Base-by-base conservation (phyloP, 148 eudicot species). In the Beta vulgaris region DNA sequence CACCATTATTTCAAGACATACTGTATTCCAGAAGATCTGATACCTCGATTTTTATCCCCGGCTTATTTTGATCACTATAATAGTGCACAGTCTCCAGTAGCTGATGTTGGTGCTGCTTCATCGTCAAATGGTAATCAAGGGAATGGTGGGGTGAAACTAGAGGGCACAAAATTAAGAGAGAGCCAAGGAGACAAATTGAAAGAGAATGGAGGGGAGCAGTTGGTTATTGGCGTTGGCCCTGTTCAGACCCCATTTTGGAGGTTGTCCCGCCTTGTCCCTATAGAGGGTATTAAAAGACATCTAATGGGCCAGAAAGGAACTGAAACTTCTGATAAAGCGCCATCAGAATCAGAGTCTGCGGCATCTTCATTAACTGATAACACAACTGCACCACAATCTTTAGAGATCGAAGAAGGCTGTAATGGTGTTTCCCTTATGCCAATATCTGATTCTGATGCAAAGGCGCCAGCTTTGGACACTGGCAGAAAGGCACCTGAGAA, bases 21-120 rank as follows among this genome's bases (percentile, higher is more conserved):
- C 81, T 92, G 99, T 82, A 95, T 95, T 69, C 99, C 99, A 18
- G 99, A 95, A 87, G 99, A 95, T 82, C 76, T 95, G 68, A 90
- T 95, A 58, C 99, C 99, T 43, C 96, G 99, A 44, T 84, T 95
- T 73, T 68, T 95, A 28, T 95, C 99, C 66, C 99, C 99, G 40
- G 99, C 99, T 67, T 95, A 95, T 81, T 95, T 95, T 84, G 97
- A 95, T 88, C 99, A 95, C 69, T 95, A 95, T 75, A 95, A 95
- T 75, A 92, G 87, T 87, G 79, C 90, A 53, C 93, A 90, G 34
- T 37, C 73, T 71, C 65, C 60, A 26, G 28, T 83, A 49, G 75
- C 78, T 80, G 81, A 82, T 82, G 66, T 63, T 57, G 83, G 72
- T 68, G 79, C 69, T 68, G 72, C 85, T 51, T 54, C 78, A 75